Evolutionary conservation across 202 grass and related monocot species (phyloP).

Genomic region (Saccharum hybrid): DNA sequence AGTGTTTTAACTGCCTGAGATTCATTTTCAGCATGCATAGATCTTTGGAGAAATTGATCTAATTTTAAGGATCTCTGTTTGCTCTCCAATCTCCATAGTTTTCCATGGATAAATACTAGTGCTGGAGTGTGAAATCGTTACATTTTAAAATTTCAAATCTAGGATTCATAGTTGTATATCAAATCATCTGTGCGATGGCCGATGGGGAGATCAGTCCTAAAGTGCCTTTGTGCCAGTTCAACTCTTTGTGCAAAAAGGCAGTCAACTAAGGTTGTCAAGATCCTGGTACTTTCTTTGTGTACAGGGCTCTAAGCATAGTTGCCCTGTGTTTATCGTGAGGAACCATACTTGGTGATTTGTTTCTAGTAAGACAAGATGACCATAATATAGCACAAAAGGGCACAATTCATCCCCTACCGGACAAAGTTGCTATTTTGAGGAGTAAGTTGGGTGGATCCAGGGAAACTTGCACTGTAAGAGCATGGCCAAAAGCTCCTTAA

Average conservation of each 20-base stretch:
- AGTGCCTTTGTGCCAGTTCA: conserved; percentile 27
- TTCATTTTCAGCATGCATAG: background rate
- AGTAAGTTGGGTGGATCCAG: background rate
- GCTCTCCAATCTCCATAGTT: background rate
- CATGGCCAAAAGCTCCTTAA: background rate
- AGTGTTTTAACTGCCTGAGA: background rate
- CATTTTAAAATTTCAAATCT: background rate
- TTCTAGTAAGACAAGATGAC: background rate
- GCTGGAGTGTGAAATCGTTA: background rate
- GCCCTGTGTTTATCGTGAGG: background rate
- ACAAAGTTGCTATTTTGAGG: conserved; percentile 2
- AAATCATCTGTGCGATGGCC: background rate
- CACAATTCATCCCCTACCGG: background rate
- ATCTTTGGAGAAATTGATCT: background rate
- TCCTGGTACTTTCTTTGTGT: conserved; percentile 1
- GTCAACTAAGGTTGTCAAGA: background rate
- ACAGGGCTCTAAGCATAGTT: background rate
- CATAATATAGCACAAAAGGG: background rate
- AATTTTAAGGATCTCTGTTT: background rate
- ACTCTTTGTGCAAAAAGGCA: conserved; percentile 14
- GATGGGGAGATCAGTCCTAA: background rate
- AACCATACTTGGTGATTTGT: background rate
- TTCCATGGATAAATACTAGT: background rate
- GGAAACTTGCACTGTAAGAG: background rate
- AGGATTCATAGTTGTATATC: conserved; percentile 2